Evolutionary conservation across 441 rosid genomes (phyloP).

Genomic region (Daphne laureola): DNA sequence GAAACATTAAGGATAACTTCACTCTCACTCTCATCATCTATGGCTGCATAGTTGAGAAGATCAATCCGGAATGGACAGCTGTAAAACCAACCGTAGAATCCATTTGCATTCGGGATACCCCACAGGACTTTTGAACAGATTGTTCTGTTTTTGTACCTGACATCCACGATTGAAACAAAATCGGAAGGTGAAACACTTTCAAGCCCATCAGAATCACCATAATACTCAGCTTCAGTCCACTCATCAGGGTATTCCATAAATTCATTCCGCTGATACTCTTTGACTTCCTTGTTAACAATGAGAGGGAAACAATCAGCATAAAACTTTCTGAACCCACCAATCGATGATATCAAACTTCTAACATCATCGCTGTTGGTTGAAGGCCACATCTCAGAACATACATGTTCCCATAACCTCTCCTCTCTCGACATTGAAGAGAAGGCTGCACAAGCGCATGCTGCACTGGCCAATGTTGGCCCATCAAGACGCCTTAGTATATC

Average conservation of each 20-base stretch:
- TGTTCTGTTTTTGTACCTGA: conserved; percentile 46
- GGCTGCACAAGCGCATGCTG: conserved; percentile 61
- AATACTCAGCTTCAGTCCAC: conserved; percentile 70
- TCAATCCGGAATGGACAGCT: conserved; percentile 67
- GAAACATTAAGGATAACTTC: conserved; percentile 49
- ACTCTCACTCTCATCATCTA: conserved; percentile 42
- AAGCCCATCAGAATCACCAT: conserved; percentile 44
- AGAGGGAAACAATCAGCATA: conserved; percentile 72
- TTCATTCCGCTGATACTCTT: conserved; percentile 41
- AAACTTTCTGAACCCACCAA: conserved; percentile 70
- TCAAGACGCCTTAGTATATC: conserved; percentile 73
- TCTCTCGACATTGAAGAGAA: conserved; percentile 64
- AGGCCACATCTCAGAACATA: conserved; percentile 71
- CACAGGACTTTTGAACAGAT: conserved; percentile 63
- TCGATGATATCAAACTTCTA: conserved; percentile 38
- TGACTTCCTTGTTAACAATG: conserved; percentile 58
- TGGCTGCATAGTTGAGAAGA: conserved; percentile 39
- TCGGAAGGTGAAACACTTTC: conserved; percentile 46
- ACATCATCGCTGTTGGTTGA: conserved; percentile 60
- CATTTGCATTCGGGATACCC: conserved; percentile 66
- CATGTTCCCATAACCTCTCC: conserved; percentile 67
- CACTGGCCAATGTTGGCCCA: conserved; percentile 65
- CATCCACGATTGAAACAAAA: conserved; percentile 62
- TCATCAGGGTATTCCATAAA: conserved; percentile 53
- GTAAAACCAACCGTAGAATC: conserved; percentile 60